phyloP scores from a whole-genome alignment of 2,329 filamentous ascomycete genomes.

The Penicillium nordicum region DNA sequence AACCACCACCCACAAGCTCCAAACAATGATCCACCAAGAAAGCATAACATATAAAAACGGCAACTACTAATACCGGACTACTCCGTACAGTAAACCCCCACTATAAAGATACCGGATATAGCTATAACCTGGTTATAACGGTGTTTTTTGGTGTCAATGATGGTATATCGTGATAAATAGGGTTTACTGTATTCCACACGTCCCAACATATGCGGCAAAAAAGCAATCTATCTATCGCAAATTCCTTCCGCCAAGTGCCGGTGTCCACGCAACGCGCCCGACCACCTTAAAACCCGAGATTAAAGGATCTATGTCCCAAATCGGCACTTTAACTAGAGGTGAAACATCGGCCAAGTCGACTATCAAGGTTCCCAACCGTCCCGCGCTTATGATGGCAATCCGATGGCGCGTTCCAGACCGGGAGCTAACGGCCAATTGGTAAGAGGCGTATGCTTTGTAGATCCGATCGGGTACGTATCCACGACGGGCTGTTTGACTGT shows the following conservation, averaged over 20 bases:
- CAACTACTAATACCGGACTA: not conserved
- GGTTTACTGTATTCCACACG: no score
- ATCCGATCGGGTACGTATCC: constrained; percentile 2
- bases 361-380: not conserved
- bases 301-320: not conserved
- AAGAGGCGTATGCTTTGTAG: not conserved
- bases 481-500: not conserved
- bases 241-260: not conserved
- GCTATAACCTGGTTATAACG: no score
- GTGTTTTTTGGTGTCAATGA: no score
- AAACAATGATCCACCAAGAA: not conserved
- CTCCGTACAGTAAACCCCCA: no score
- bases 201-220: not conserved
- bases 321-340: not conserved
- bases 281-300: not conserved
- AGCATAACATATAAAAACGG: not conserved
- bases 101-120: no score
- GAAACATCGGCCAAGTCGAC: not conserved
- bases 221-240: not conserved
- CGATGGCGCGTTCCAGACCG: not conserved
- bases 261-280: not conserved
- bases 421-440: not conserved
- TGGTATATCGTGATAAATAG: no score
- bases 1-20: not conserved
- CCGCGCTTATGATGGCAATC: not conserved